A percentile compares a stretch with the other conserved stretches of the same genome.
These are phyloP conservation scores for Neospermospora avenae DNA, from an alignment of 2,329 filamentous ascomycete species.

Conservation along the genomic window DNA sequence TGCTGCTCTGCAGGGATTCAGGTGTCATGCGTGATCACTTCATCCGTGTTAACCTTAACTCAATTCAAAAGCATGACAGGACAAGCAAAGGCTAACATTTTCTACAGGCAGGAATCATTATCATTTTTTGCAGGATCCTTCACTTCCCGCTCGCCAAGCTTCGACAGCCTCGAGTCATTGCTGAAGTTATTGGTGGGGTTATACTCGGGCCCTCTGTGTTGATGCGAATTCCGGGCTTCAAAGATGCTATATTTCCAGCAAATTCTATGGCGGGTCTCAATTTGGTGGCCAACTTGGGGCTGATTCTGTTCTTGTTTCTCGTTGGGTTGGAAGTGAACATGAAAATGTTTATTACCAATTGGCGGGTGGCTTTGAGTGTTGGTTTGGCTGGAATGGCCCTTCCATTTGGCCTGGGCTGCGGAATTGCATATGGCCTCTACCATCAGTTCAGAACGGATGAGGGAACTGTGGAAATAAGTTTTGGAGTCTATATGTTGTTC, in stretches of 20 bases:
- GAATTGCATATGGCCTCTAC: conserved; percentile 77
- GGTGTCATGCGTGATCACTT: not conserved
- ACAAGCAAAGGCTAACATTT: conserved; percentile 13
- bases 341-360: conserved; percentile 72
- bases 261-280: conserved; percentile 72
- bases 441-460: conserved; percentile 57
- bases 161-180: conserved; percentile 77
- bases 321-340: conserved; percentile 86
- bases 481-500: conserved; percentile 68
- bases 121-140: conserved; percentile 69
- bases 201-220: conserved; percentile 83
- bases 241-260: conserved; percentile 70
- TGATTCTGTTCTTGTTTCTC: conserved; percentile 83
- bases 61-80: not conserved
- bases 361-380: conserved; percentile 74
- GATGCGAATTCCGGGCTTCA: conserved; percentile 80
- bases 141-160: conserved; percentile 76
- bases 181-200: conserved; percentile 82
- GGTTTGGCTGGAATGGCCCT: conserved; percentile 75
- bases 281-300: conserved; percentile 77
- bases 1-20: not conserved
- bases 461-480: conserved; percentile 54
- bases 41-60: not conserved
- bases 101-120: conserved; percentile 63
- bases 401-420: conserved; percentile 79